These are phyloP conservation scores for Euryodendron excelsum DNA, from an alignment of 148 eudicot genomes.

Conservation along the genomic window DNA sequence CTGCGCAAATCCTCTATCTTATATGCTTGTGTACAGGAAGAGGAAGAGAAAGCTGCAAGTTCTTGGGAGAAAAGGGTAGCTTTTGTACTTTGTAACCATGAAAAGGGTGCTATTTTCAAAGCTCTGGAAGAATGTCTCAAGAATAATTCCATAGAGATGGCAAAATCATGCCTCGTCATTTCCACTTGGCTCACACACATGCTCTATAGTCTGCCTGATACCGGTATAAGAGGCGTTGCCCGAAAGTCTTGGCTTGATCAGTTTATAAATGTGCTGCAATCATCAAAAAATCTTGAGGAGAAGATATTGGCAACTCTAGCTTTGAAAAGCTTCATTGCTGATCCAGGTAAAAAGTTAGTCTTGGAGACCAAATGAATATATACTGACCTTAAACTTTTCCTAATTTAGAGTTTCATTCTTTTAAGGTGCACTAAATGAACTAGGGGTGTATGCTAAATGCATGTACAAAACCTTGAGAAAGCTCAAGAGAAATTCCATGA, in stretches of 20 bases:
- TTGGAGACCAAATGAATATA: neutral
- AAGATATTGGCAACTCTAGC: conserved; percentile 50
- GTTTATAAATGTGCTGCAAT: conserved; percentile 45
- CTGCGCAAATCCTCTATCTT: neutral
- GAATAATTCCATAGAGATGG: conserved; percentile 45
- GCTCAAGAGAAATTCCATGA: conserved; percentile 34
- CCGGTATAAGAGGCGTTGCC: conserved; percentile 48
- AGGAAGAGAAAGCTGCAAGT: conserved; percentile 45
- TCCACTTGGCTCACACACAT: conserved; percentile 51
- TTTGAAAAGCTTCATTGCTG: conserved; percentile 41
- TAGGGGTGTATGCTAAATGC: conserved; percentile 43
- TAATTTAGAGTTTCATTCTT: neutral
- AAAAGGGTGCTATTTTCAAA: conserved; percentile 47
- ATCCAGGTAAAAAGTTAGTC: conserved; percentile 37
- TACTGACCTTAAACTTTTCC: too few relatives aligned
- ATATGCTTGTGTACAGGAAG: conserved; percentile 31
- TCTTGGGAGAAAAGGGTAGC: conserved; percentile 54
- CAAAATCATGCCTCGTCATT: conserved; percentile 39
- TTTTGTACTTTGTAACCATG: conserved; percentile 51
- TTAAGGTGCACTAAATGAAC: conserved; percentile 43
- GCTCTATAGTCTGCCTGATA: conserved; percentile 47
- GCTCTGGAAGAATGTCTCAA: conserved; percentile 46
- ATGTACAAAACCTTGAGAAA: conserved; percentile 42
- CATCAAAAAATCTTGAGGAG: conserved; percentile 51
- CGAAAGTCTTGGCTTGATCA: conserved; percentile 44